Conservation (phyloP, 306 rosid species). For the Cucumis melo region DNA sequence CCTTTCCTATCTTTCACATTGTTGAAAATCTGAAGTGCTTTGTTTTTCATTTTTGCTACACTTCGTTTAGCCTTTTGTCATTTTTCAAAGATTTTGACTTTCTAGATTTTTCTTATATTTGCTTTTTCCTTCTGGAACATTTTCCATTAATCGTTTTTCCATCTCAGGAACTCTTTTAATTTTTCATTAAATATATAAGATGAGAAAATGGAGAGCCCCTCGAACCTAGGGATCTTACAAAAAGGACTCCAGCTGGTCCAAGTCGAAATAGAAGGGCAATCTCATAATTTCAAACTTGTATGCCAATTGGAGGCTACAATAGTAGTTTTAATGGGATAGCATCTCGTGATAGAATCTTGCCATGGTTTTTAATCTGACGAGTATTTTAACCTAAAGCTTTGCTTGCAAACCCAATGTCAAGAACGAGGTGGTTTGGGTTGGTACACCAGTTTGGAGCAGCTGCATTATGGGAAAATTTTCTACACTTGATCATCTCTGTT, state of each 20-base stretch:
- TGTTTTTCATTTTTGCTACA: not conserved
- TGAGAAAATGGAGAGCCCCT: not conserved
- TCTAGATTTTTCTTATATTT: not conserved
- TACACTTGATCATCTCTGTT: not conserved
- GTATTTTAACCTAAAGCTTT: not conserved
- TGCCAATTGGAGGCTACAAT: not conserved
- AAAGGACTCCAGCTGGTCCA: not conserved
- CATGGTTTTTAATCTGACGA: not conserved
- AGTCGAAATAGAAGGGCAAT: not conserved
- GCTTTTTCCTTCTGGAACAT: not conserved
- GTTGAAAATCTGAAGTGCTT: not conserved
- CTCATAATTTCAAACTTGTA: not conserved
- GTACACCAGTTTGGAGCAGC: not conserved
- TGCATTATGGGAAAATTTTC: not conserved
- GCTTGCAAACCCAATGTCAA: not conserved
- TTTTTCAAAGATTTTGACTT: not conserved
- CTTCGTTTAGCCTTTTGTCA: not conserved
- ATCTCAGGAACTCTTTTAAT: not conserved
- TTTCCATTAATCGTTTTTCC: not conserved
- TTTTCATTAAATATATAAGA: not conserved
- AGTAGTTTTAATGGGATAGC: not conserved
- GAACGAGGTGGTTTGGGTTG: not conserved
- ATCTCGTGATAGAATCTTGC: not conserved
- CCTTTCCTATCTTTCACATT: not conserved
- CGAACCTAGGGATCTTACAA: not conserved